These are phyloP conservation scores for Solanum etuberosum DNA, from an alignment of 257 asterid genomes.

Conservation along the genomic window DNA sequence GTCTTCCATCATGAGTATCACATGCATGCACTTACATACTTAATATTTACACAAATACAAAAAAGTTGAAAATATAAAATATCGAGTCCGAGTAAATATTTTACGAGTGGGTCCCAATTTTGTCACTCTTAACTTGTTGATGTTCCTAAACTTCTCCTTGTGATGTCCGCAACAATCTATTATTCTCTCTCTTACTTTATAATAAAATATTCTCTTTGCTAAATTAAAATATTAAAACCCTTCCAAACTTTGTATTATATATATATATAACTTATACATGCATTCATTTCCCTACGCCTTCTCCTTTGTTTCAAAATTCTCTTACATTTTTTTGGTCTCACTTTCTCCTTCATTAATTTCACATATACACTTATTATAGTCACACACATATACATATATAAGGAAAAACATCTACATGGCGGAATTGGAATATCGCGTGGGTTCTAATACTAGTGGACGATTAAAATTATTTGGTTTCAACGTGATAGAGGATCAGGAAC, in stretches of 20 bases:
- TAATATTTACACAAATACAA: neutral
- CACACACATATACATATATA: neutral
- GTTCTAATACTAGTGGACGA: constrained; percentile 23
- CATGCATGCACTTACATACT: neutral
- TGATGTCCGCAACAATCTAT: constrained; percentile 46
- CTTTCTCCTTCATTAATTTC: neutral
- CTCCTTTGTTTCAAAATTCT: neutral
- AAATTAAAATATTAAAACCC: neutral
- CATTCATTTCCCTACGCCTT: constrained; percentile 17
- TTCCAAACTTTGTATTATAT: constrained; percentile 28
- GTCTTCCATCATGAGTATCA: neutral
- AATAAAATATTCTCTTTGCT: neutral
- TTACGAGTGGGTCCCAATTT: constrained; percentile 33
- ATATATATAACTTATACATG: constrained; percentile 48
- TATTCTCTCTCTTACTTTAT: constrained; percentile 7
- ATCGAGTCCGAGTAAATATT: neutral
- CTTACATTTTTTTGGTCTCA: constrained; percentile 2
- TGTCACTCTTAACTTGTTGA: constrained; percentile 12
- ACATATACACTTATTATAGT: neutral
- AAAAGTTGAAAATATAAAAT: neutral
- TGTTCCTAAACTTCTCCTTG: constrained; percentile 40
- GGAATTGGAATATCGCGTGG: constrained; percentile 29
- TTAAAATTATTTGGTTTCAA: constrained; percentile 80
- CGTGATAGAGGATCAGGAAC: constrained; percentile 36
- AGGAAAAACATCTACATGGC: constrained; percentile 21